phyloP scores from a whole-genome alignment of 2,329 filamentous ascomycete genomes.

The Epichloe amarillans region DNA sequence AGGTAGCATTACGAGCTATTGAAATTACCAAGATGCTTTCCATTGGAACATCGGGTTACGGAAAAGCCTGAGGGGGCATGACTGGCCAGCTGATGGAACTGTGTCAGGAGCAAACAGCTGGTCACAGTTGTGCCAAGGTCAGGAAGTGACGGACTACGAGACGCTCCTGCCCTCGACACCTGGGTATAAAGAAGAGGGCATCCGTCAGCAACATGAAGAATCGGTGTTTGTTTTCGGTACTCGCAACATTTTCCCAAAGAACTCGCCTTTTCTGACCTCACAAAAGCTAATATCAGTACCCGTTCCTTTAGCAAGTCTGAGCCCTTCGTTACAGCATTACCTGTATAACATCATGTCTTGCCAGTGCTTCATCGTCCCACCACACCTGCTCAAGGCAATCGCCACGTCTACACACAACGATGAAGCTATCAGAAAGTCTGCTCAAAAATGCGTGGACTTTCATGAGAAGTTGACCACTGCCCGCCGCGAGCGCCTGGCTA shows the following conservation, averaged over 20 bases:
- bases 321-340: background rate
- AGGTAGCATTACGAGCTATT: background rate
- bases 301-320: background rate
- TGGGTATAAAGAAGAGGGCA: background rate
- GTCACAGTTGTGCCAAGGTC: background rate
- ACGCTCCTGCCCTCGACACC: background rate
- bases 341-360: constrained; percentile 8
- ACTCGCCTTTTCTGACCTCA: background rate
- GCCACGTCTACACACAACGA: constrained; percentile 25
- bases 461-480: constrained; percentile 18
- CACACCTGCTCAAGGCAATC: constrained; percentile 31
- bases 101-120: background rate
- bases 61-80: background rate
- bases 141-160: background rate
- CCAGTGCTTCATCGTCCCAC: constrained; percentile 30
- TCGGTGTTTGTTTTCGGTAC: background rate
- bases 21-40: background rate
- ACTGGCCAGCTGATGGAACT: background rate
- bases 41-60: background rate
- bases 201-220: background rate
- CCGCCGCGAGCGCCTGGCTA: constrained; percentile 22
- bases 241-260: background rate
- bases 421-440: constrained; percentile 22
- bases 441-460: constrained; percentile 21
- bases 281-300: background rate